Base-by-base conservation (phyloP, 371 early-diverging fungal genomes). In the Cokeromyces recurvatus region DNA sequence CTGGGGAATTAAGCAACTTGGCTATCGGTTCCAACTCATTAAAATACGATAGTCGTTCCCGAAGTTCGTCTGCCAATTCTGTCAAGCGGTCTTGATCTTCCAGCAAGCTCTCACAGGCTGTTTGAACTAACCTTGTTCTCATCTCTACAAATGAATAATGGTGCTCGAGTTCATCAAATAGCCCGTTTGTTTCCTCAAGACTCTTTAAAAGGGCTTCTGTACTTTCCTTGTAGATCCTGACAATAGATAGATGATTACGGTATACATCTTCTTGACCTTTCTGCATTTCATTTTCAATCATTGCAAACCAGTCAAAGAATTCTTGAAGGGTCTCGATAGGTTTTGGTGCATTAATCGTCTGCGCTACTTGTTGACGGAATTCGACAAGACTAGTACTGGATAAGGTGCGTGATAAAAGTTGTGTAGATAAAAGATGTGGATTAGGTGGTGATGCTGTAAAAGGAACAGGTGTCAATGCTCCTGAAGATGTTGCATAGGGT, bases 281-380 rank as follows among this genome's bases (percentile, higher is more conserved):
- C 45, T 89, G 92, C 74, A 91, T 87, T 40, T 86, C 82, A 20
- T 75, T 62, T 62, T 94, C 92, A 24, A 88, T 77, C 1, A 48
- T 46, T n/a, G 88, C 77, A 64, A 84, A 92, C 95, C 95, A 95
- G 40, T 89, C 85, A 46, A 92, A 78, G 52, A 95, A 95, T 61
- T 93, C 86, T 25, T 92, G 90, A 0, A 90, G 76, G 0, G 86
- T 92, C 31, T 90, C 87, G 38, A 94, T 83, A 3, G 88, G 82
- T 48, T 69, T 68, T 43, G 52, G 55, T 4, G 62, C 57, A 21
- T 63, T 68, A 53, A 64, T 69, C 1, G 46, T 66, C 21, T 42
- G 48, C n/a, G 55, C 64, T n/a, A n/a, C n/a, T n/a, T n/a, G n/a
- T n/a, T n/a, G n/a, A n/a, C n/a, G n/a, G n/a, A n/a, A n/a, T n/a